phyloP scores from a whole-genome alignment of 352 stramenopile genomes.

The Phytophthora idaei region DNA sequence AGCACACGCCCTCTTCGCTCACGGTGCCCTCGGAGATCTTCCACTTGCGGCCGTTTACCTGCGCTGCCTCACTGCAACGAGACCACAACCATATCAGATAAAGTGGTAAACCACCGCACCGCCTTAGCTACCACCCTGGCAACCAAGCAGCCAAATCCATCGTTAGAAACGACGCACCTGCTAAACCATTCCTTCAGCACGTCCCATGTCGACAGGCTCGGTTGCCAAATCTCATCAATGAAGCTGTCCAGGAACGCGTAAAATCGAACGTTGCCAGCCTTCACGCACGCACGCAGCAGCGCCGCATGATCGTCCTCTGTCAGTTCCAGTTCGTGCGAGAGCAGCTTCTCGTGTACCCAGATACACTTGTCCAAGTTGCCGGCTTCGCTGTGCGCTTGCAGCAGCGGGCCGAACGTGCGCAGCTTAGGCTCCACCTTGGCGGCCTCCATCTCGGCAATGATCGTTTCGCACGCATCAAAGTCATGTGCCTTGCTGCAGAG shows the following conservation, averaged over 20 bases:
- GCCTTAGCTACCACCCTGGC: not conserved
- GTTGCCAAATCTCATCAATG: constrained; percentile 63
- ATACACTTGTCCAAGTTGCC: constrained; percentile 66
- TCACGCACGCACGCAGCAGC: constrained; percentile 57
- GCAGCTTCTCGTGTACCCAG: constrained; percentile 57
- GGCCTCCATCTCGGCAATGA: constrained; percentile 61
- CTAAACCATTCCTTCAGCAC: constrained; percentile 77
- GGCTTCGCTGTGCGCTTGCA: constrained; percentile 59
- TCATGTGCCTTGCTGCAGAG: constrained; percentile 67
- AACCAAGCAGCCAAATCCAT: constrained; percentile 6
- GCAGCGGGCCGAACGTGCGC: constrained; percentile 72
- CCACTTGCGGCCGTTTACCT: constrained; percentile 66
- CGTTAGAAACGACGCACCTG: constrained; percentile 39
- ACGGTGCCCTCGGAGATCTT: constrained; percentile 60
- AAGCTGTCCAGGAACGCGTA: constrained; percentile 63
- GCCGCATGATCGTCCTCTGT: constrained; percentile 72
- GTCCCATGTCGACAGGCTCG: constrained; percentile 51
- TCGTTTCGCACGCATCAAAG: constrained; percentile 52
- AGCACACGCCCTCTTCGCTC: constrained; percentile 59
- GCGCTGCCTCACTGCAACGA: constrained; percentile 55
- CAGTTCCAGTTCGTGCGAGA: constrained; percentile 50
- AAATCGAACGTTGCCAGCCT: constrained; percentile 49
- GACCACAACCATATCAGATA: constrained; percentile 6
- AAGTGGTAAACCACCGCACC: not conserved
- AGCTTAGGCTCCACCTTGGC: constrained; percentile 63